Conservation (phyloP, 441 rosid species). For the Euphorbia celastroides region DNA sequence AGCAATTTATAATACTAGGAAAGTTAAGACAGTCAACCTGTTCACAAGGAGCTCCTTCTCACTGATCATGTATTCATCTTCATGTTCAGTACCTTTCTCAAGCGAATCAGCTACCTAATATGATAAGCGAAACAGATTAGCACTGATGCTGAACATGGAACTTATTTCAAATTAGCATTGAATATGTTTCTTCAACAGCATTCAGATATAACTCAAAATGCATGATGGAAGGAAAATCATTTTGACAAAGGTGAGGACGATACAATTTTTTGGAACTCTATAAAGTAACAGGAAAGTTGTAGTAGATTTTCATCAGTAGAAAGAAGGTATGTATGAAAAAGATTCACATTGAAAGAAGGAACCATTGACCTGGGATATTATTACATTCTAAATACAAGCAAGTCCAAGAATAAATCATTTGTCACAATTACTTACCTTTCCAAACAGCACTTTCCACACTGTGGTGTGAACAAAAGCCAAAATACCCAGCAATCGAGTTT, state of each 20-base stretch:
- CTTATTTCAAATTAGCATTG: too few species aligned
- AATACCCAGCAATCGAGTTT: slow-evolving; percentile 85
- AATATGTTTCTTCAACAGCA: not conserved
- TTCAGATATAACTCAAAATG: not conserved
- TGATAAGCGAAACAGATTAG: slow-evolving; percentile 3
- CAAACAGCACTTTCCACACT: slow-evolving; percentile 94
- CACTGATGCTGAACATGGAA: not conserved
- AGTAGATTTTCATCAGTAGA: not conserved
- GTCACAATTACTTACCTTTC: slow-evolving; percentile 48
- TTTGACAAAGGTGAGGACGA: too few species aligned
- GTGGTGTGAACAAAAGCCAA: slow-evolving; percentile 93
- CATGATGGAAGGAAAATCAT: not conserved
- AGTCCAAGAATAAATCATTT: not conserved
- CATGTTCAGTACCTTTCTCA: slow-evolving; percentile 98
- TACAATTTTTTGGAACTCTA: too few species aligned
- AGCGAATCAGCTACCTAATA: slow-evolving; percentile 93
- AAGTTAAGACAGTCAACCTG: slow-evolving; percentile 35
- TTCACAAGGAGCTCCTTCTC: slow-evolving; percentile 97
- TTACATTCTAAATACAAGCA: not conserved
- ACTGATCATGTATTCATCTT: slow-evolving; percentile 98
- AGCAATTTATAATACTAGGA: slow-evolving; percentile 1
- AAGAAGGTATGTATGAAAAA: not conserved
- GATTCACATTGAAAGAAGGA: not conserved
- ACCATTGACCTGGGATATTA: not conserved
- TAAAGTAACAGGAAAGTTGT: not conserved